Percentiles rank a stretch among this genome's conserved stretches.
These are phyloP conservation scores for Maudiozyma pseudohumilis DNA, from an alignment of 805 yeast species.

Conservation along the genomic window DNA sequence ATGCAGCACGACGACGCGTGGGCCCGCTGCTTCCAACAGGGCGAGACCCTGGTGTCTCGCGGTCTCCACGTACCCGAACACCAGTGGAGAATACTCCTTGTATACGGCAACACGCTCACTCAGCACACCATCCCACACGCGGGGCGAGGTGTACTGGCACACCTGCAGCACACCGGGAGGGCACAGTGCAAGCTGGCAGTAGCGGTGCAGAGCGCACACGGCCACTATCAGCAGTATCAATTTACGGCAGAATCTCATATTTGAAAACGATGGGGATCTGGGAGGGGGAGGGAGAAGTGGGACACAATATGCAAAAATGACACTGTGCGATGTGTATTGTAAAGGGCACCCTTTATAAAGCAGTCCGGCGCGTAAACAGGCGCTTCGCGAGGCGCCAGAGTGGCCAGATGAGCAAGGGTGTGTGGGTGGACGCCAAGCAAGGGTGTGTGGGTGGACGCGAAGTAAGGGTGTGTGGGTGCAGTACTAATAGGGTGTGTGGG, in stretches of 20 bases:
- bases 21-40: not conserved
- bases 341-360: too few species aligned
- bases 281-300: too few species aligned
- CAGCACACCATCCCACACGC: constrained; percentile 12
- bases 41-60: not conserved
- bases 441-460: too few species aligned
- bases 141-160: constrained; percentile 17
- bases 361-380: too few species aligned
- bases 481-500: too few species aligned
- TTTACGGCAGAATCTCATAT: constrained; percentile 13
- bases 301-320: too few species aligned
- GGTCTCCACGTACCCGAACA: not conserved
- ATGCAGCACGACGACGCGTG: not conserved
- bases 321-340: too few species aligned
- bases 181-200: constrained; percentile 14
- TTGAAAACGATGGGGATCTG: too few species aligned
- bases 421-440: too few species aligned
- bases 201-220: constrained; percentile 13
- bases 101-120: constrained; percentile 7
- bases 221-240: constrained; percentile 8
- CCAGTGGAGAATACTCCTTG: constrained; percentile 2
- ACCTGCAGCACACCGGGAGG: constrained; percentile 10
- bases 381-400: too few species aligned
- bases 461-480: too few species aligned
- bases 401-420: too few species aligned